phyloP scores from a whole-genome alignment of 768 basidiomycete species.

The Rhodotorula kratochvilovae region DNA sequence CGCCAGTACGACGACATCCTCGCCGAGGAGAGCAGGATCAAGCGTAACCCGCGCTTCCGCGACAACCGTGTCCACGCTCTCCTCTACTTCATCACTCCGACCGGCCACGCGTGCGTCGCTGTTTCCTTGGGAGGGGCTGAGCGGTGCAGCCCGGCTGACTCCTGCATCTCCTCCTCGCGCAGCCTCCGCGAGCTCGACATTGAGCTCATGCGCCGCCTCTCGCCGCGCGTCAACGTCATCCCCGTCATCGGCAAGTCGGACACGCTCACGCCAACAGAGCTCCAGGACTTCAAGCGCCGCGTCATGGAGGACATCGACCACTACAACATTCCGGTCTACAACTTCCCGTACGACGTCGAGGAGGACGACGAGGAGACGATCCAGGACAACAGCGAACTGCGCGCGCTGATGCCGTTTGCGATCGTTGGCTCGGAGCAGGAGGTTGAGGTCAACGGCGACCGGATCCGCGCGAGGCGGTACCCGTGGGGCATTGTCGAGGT shows the following conservation, averaged over 20 bases:
- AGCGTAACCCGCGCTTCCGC: conserved; percentile 97
- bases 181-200: conserved; percentile 94
- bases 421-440: conserved; percentile 97
- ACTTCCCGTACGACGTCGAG: conserved; percentile 98
- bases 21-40: conserved; percentile 97
- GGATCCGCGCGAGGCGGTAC: conserved; percentile 87
- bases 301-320: conserved; percentile 99
- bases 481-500: conserved; percentile 99
- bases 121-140: no score
- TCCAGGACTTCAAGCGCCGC: conserved; percentile 92
- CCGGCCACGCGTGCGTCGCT: conserved; percentile 78
- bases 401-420: conserved; percentile 92
- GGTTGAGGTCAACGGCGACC: conserved; percentile 78
- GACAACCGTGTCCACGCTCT: conserved; percentile 96
- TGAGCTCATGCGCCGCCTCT: conserved; percentile 95
- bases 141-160: no score
- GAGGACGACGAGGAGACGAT: conserved; percentile 99
- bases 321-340: conserved; percentile 97
- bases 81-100: conserved; percentile 96
- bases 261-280: conserved; percentile 84
- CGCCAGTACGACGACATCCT: conserved; percentile 98
- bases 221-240: conserved; percentile 97
- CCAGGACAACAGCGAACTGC: conserved; percentile 90
- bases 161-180: background rate
- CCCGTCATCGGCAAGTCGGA: conserved; percentile 96